Base-by-base conservation (phyloP, 1,284 basidiomycete genomes). In the Rhodotorula mucilaginosa region DNA sequence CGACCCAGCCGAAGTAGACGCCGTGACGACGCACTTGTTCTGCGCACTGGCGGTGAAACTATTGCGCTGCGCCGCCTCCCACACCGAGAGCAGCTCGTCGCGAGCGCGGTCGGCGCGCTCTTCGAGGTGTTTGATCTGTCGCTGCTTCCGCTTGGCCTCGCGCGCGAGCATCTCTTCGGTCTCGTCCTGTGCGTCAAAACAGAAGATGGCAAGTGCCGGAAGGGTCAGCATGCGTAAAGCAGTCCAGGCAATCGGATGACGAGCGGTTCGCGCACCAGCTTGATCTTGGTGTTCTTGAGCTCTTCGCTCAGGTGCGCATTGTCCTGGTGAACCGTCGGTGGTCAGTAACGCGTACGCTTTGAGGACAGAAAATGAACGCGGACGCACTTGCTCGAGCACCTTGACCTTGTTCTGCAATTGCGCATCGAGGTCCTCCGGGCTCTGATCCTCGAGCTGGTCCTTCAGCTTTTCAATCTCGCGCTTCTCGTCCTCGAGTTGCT, bases 21-120 rank as follows among this genome's bases (percentile, higher is more conserved):
- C 23, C 3, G 15, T 18, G 26, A 18, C 13, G 18, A 61, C 60
- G 29, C 60, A 61, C 60, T 61, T 51, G 60, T 61, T 61, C 31
- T 51, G 47, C 7, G 47, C 47, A n/a, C 26, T 46, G 13, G 46
- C 60, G 31, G 60, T 23, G 29, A 61, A 61, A 1, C 44, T 29
- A 1, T 31, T 19, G 47, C 60, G 60, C 10, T 61, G 21, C 4
- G 60, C 46, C 8, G 60, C 47, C 60, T 61, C 60, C 60, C 60
- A 61, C 29, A 61, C 60, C 6, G 60, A 48, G 26, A 61, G 46
- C n/a, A 61, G 60, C 60, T 61, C 60, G 26, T 61, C 60, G 3
- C 60, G 60, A n/a, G 44, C 44, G 18, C 60, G 60, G 10, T 61
- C 60, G 18, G 60, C 60, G 12, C 60, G 60, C 15, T 61, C 60